These are phyloP conservation scores for Coniochaeta ligniaria DNA, from an alignment of 2,329 filamentous ascomycete species.

Conservation along the genomic window DNA sequence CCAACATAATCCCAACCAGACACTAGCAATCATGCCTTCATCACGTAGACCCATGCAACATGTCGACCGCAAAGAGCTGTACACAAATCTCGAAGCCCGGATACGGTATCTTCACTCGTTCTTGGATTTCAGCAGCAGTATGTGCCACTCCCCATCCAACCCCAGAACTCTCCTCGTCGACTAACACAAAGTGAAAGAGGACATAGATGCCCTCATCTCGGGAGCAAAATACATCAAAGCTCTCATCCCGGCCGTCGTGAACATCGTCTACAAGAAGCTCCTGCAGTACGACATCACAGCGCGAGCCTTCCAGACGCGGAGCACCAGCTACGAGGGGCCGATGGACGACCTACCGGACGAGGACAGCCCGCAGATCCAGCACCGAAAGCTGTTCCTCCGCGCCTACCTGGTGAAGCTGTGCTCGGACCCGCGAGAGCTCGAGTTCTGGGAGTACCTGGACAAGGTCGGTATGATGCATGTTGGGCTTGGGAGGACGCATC, in stretches of 20 bases:
- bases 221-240: conserved; percentile 72
- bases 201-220: conserved; percentile 62
- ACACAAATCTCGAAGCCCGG: conserved; percentile 61
- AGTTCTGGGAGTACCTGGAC: conserved; percentile 79
- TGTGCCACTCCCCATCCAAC: conserved; percentile 16
- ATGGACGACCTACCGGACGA: conserved; percentile 58
- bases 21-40: conserved; percentile 11
- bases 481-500: conserved; percentile 63
- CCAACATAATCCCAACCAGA: neutral
- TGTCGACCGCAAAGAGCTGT: conserved; percentile 63
- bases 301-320: conserved; percentile 60
- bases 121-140: conserved; percentile 66
- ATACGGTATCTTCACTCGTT: conserved; percentile 70
- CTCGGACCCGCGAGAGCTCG: conserved; percentile 65
- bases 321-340: conserved; percentile 59
- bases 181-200: conserved; percentile 37
- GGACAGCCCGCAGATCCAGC: conserved; percentile 65
- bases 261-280: conserved; percentile 78
- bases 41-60: conserved; percentile 36
- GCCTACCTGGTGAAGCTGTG: conserved; percentile 71
- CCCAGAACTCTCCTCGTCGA: neutral
- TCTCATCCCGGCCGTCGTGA: conserved; percentile 76
- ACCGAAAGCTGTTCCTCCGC: conserved; percentile 71
- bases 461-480: conserved; percentile 83
- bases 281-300: conserved; percentile 77